Evolutionary conservation across 2,329 filamentous ascomycete genomes (phyloP), one percentile per base, ranked within the genome.

Genomic region (Tolypocladium tundrense): DNA sequence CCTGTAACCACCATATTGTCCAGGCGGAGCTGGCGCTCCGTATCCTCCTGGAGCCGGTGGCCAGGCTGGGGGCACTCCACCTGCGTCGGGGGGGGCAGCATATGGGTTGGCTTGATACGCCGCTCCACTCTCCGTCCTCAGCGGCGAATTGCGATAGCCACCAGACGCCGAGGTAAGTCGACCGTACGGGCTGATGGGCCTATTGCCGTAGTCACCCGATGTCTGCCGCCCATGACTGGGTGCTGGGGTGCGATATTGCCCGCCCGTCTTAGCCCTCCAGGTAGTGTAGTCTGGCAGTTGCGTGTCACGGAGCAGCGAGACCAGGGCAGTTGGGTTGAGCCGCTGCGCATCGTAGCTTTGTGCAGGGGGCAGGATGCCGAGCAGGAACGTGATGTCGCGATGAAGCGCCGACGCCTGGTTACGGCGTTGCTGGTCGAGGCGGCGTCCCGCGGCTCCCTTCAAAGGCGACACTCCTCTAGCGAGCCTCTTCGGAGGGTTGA

Each of bases 391-490:
- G 48, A 85, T 80, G 60, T 85, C 82, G 45, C 89, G 84, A 35
- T 93, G 90, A 42, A 97, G 80, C 0, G 89, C 85, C 3, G 87
- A 81, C 14, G 77, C 76, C 62, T 82, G 82, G 64, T 81, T 84
- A 6, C 85, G 79, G 55, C 84, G 81, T 68, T 90, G 86, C 68
- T 94, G 88, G 66, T 94, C 90, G 27, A 95, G 79, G 41, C 92
- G 87, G 58, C 92, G 87, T 33, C 91, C 90, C 42, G 93, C 91
- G 1, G 90, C 90, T 16, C 91, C 91, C 70, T 97, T 99, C 42
- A 97, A 80, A 0, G 95, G 94, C 6, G 93, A 97, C 58, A 90
- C 91, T n/a, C 88, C 92, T 51, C 95, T 86, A 54, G 87, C 83
- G 55, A 97, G 81, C 71, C 97, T 97, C 64, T 92, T 89, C 1